Evolutionary conservation across 2,329 filamentous ascomycete species (phyloP).

Genomic region (Geosmithia putterillii): DNA sequence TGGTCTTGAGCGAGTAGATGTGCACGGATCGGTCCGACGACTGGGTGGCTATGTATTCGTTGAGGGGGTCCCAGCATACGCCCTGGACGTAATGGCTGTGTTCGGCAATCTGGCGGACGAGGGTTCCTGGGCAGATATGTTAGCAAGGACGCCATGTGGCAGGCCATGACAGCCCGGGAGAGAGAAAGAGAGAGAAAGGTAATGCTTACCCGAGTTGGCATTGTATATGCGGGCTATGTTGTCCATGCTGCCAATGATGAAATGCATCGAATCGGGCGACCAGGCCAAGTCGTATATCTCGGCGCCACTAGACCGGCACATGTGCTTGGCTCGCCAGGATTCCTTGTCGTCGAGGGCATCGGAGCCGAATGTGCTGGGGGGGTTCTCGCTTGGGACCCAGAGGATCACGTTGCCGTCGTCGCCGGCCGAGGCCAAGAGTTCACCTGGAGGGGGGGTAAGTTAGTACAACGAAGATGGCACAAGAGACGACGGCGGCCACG

Average conservation of each 20-base stretch:
- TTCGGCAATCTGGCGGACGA: constrained; percentile 89
- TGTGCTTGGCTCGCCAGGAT: constrained; percentile 91
- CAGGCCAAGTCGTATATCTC: constrained; percentile 98
- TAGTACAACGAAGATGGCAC: too few relatives aligned
- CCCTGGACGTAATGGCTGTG: constrained; percentile 98
- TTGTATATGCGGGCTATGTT: constrained; percentile 97
- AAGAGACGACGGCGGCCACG: too few relatives aligned
- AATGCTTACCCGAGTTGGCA: constrained; percentile 65
- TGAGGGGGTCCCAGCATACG: constrained; percentile 94
- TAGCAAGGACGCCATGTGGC: not conserved
- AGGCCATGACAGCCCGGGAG: not conserved
- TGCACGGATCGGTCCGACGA: constrained; percentile 97
- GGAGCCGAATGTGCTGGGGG: constrained; percentile 61
- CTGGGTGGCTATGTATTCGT: constrained; percentile 96
- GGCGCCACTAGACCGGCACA: constrained; percentile 88
- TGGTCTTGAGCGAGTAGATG: constrained; percentile 91
- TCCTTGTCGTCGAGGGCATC: constrained; percentile 89
- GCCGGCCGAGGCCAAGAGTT: constrained; percentile 85
- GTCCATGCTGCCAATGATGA: constrained; percentile 99
- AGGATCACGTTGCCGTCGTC: constrained; percentile 96
- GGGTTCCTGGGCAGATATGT: constrained; percentile 27
- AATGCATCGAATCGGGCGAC: constrained; percentile 93
- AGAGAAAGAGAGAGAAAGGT: not conserved
- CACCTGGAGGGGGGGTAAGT: constrained; percentile 42
- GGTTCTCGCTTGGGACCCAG: constrained; percentile 80